Conservation (phyloP, 164 flowering plant genomes). For the Saururus chinensis region DNA sequence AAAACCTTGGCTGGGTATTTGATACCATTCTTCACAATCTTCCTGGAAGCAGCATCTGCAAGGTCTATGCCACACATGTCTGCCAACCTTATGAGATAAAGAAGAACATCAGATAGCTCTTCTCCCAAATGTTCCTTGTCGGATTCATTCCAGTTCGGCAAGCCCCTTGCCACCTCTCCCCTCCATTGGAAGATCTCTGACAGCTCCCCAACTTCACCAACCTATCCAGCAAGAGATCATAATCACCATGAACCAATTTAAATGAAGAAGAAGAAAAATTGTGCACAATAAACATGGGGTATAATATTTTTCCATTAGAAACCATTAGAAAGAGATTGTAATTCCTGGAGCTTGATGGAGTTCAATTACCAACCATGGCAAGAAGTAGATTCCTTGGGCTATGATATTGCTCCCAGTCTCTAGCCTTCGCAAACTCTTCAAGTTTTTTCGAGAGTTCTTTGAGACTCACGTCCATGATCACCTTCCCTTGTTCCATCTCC, state of each 20-base stretch:
- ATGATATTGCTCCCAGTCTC: constrained; percentile 65
- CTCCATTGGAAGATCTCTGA: constrained; percentile 65
- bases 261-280: too few species aligned
- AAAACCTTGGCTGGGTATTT: constrained; percentile 30
- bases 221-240: constrained; percentile 13
- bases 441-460: constrained; percentile 45
- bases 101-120: constrained; percentile 52
- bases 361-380: constrained; percentile 66
- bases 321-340: neutral
- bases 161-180: constrained; percentile 52
- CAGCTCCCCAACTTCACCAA: constrained; percentile 61
- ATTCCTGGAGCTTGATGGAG: too few species aligned
- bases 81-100: constrained; percentile 45
- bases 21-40: constrained; percentile 37
- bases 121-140: constrained; percentile 61
- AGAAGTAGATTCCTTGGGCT: constrained; percentile 68
- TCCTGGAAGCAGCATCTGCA: constrained; percentile 37
- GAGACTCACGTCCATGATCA: constrained; percentile 27
- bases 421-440: constrained; percentile 52
- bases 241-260: too few species aligned
- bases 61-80: constrained; percentile 58
- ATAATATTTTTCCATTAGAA: neutral
- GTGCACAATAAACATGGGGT: neutral
- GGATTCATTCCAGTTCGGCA: constrained; percentile 47
- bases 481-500: neutral